phyloP scores from a whole-genome alignment of 495 filamentous ascomycete species.

The Oleoguttula mirabilis region DNA sequence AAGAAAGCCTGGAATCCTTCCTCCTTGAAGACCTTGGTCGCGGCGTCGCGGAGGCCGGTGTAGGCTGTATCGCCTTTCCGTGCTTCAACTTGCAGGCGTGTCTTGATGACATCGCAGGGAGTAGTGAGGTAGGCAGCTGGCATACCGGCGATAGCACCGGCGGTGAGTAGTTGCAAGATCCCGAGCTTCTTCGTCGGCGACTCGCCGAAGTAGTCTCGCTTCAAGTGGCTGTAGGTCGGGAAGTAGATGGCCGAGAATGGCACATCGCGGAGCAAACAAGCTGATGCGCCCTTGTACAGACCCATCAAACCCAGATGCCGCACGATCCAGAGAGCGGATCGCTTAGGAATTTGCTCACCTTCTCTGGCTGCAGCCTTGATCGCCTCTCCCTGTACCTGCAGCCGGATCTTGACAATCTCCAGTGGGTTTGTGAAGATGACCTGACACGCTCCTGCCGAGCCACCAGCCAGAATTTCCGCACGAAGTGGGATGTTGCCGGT shows the following conservation, averaged over 20 bases:
- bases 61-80: constrained; percentile 86
- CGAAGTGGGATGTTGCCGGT: constrained; percentile 58
- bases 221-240: constrained; percentile 88
- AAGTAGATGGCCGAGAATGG: constrained; percentile 99
- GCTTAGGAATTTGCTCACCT: constrained; percentile 60
- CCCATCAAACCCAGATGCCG: constrained; percentile 89
- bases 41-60: constrained; percentile 76
- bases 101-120: constrained; percentile 98
- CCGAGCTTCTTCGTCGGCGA: constrained; percentile 79
- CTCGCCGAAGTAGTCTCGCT: constrained; percentile 88
- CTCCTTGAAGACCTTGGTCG: constrained; percentile 67
- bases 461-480: constrained; percentile 78
- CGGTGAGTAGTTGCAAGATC: constrained; percentile 80
- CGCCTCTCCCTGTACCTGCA: constrained; percentile 94
- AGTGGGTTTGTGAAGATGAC: constrained; percentile 95
- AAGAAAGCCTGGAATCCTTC: constrained; percentile 95
- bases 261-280: constrained; percentile 88
- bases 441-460: constrained; percentile 84
- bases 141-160: constrained; percentile 97
- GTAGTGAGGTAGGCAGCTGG: constrained; percentile 95
- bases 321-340: constrained; percentile 95
- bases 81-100: constrained; percentile 90
- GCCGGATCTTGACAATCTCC: constrained; percentile 97
- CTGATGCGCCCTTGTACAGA: constrained; percentile 93
- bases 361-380: constrained; percentile 54